Conservation (phyloP, 495 filamentous ascomycete species). For the Amniculicola lignicola region DNA sequence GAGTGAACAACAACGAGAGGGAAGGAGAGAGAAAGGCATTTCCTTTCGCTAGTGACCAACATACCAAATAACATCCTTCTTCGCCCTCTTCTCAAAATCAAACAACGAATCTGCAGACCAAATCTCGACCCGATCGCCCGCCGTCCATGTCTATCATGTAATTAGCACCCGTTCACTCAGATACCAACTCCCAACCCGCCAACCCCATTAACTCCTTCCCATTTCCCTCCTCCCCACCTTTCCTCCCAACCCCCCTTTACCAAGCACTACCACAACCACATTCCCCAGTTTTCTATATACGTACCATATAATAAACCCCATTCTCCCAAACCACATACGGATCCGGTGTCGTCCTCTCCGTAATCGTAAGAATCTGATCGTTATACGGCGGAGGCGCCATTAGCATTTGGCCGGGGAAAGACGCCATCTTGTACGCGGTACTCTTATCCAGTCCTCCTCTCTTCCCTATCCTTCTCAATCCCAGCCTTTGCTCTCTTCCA, state of each 20-base stretch:
- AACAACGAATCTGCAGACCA: constrained; percentile 34
- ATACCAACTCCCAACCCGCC: no score
- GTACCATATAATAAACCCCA: constrained; percentile 28
- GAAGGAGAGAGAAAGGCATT: neutral
- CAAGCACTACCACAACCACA: no score
- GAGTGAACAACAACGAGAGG: neutral
- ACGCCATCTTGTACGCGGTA: neutral
- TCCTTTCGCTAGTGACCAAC: neutral
- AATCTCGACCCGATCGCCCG: constrained; percentile 37
- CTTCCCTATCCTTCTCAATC: neutral
- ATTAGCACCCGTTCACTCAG: no score
- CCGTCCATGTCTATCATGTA: constrained; percentile 39
- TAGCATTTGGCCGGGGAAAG: neutral
- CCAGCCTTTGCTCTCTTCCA: no score
- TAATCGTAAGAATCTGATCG: constrained; percentile 24
- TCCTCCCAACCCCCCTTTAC: no score
- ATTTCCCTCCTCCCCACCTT: no score
- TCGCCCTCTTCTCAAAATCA: constrained; percentile 27
- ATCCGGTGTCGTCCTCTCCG: constrained; percentile 11
- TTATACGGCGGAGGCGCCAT: constrained; percentile 12
- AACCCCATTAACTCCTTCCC: no score
- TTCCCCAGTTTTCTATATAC: no score
- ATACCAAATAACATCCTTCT: constrained; percentile 34
- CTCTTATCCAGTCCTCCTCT: neutral
- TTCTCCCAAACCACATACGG: constrained; percentile 25